Base-by-base conservation (phyloP, 192 early-diverging fungal species). In the Dissophora ornata region DNA sequence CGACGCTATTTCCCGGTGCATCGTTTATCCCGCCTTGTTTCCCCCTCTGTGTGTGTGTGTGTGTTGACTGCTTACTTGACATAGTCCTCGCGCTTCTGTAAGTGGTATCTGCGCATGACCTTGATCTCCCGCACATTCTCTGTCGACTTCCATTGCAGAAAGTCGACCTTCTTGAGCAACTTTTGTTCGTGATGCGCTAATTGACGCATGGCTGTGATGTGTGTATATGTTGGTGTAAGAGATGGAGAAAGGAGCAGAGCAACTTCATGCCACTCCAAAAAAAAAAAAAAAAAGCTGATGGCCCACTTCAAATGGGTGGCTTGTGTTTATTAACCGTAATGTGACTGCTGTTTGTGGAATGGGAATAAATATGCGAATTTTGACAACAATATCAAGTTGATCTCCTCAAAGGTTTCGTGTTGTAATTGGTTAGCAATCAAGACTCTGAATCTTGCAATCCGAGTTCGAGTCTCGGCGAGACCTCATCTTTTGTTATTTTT, bases 121-220 rank as follows among this genome's bases (percentile, higher is more conserved):
- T 90, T 85, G 55, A 93, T 91, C 77, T 97, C 95, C 49, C 88
- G 83, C 33, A 97, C 75, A 46, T 89, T 90, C 68, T 90, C 84
- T 36, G 97, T 93, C 28, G 89, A 87, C 82, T 95, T 95, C 94
- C 94, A 98, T 82, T 87, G 88, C 66, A 98, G 71, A 71, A 98
- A 97, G 81, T 98, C 93, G 50, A 98, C 95, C 85, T 97, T 98
- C 79, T 93, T 92, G 41, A 98, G 87, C 11, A 98, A 87, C 85
- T 97, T 98, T 79, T 95, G 86, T 83, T 98, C 96, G 86, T 98
- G 95, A 87, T 89, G 89, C 67, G 97, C 93, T 65, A 98, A 82
- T 78, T 95, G 87, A 69, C 93, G 83, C 80, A 87, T 85, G 55
- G 47, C 61, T 24, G 44, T n/a, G 44, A 7, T 1, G 0, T 16